Evolutionary conservation across 2,329 filamentous ascomycete species (phyloP), one percentile per base, ranked within the genome.

Genomic region (Xylaria sp.): DNA sequence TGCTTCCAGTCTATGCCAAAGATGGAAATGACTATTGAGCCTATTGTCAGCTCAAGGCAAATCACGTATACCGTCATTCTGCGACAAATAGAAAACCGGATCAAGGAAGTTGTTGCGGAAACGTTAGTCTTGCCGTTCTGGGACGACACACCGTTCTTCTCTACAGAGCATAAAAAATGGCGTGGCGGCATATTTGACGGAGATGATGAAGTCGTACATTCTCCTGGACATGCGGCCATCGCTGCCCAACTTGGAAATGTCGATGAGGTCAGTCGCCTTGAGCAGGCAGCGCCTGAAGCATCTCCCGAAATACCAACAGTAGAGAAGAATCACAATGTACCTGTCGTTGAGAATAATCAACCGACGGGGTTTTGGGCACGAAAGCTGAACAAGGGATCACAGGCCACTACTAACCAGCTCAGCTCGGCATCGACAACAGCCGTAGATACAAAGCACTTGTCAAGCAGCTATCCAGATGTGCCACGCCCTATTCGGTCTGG

Each of bases 11-110:
- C 89, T n/a, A 92, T 94, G 85, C 96, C 96, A 20, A 94, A 95
- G 76, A 91, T 99, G 82, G 94, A 97, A 68, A 90, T 97, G 85
- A 89, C 89, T n/a, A 93, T 98, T 49, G 94, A 98, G 77, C 96
- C 96, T 3, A 94, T 99, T 72, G 94, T 99, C 57, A 97, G 94
- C 81, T 92, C 94, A 15, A 89, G 95, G 65, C 95, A 98, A 77
- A 97, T 99, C 71, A 98, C 96, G 0, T 98, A 97, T 78, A 92
- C 91, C 1, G 87, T 97, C 66, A 96, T 99, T 62, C 85, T 98
- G 13, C 89, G 94, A 56, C 93, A 96, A 68, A 98, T 99, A 66
- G 96, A 99, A 79, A 97, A 92, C 75, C 87, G 94, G 56, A 97
- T 99, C 77, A 92, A 96, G 75, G 94, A 97, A 79, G 94, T 97